Base-by-base conservation (phyloP, 257 asterid genomes). In the Euphrasia confusa region DNA sequence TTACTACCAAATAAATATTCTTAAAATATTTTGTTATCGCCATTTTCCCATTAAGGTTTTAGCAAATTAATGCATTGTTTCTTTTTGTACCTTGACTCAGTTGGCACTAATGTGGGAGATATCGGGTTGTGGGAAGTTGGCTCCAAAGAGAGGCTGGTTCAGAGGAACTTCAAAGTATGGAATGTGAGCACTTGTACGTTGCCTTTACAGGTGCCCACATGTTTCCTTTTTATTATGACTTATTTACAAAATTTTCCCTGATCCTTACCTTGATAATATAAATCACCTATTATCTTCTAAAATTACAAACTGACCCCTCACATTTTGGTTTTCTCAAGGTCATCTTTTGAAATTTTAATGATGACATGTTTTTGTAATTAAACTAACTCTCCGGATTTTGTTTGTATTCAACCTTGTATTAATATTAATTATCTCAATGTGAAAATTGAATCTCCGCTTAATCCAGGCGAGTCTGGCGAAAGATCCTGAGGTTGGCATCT, bases 41-140 rank as follows among this genome's bases (percentile, higher is more conserved):
- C 52, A 61, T 68, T 33, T 54, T 60, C 21, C 14, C 71, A 63
- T 27, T 32, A 37, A 72, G 2, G 35, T 61, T 60, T 65, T 44
- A 10, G 45, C 7, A 57, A 35, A 57, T 75, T 69, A 63, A 55
- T 62, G 45, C 28, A 13, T 42, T 56, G 3, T 65, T 60, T 42
- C 67, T 10, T 15, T 32, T 77, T 55, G 53, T 66, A 17, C 60
- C 59, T 26, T 64, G 64, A 65, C 63, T 69, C 87, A 88, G 98
- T 90, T 62, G 98, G 98, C 69, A 90, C 98, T 54, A 88, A 82
- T 71, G 89, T 84, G 72, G 98, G 95, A 64, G 98, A 88, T 71
- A 80, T 83, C 72, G 96, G 89, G 62, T 69, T 90, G 60, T 88
- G 95, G 96, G 96, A 88, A 70, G 84, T 83, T 71, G 96, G 95